Percentiles rank a stretch among this genome's conserved stretches.
Evolutionary conservation across 2,329 filamentous ascomycete species (phyloP).

Genomic region (Hysterium pulicare): DNA sequence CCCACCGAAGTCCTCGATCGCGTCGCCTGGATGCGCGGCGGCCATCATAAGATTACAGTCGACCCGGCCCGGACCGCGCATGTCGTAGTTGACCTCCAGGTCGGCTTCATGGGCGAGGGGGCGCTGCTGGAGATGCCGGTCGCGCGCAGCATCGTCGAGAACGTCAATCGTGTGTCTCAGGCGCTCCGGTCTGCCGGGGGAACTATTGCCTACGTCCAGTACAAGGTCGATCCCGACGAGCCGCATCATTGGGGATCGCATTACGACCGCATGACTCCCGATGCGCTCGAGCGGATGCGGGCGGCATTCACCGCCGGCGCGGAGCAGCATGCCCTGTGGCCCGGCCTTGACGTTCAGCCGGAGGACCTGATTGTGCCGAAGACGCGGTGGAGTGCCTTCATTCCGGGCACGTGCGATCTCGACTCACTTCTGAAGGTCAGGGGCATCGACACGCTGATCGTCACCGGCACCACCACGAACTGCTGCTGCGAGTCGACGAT

Average conservation of each 20-base stretch:
- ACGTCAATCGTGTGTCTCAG: constrained; percentile 6
- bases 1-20: constrained; percentile 5
- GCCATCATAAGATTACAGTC: constrained; percentile 4
- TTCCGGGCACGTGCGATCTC: constrained; percentile 5
- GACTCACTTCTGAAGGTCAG: constrained; percentile 3
- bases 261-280: constrained; percentile 7
- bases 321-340: constrained; percentile 5
- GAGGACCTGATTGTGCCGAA: constrained; percentile 5
- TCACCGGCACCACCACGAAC: constrained; percentile 6
- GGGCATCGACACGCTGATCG: constrained; percentile 4
- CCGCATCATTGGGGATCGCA: constrained; percentile 4
- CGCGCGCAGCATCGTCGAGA: constrained; percentile 5
- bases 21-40: constrained; percentile 6
- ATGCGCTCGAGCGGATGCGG: constrained; percentile 3
- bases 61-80: constrained; percentile 6
- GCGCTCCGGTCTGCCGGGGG: constrained; percentile 5
- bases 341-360: constrained; percentile 3
- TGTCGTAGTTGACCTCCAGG: constrained; percentile 5
- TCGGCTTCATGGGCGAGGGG: constrained; percentile 6
- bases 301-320: constrained; percentile 2
- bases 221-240: constrained; percentile 4
- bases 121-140: constrained; percentile 4
- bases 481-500: constrained; percentile 6
- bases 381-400: constrained; percentile 6
- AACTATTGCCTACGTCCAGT: constrained; percentile 4